Conservation (phyloP, 345 rosid species). For the Moricandia arvensis region DNA sequence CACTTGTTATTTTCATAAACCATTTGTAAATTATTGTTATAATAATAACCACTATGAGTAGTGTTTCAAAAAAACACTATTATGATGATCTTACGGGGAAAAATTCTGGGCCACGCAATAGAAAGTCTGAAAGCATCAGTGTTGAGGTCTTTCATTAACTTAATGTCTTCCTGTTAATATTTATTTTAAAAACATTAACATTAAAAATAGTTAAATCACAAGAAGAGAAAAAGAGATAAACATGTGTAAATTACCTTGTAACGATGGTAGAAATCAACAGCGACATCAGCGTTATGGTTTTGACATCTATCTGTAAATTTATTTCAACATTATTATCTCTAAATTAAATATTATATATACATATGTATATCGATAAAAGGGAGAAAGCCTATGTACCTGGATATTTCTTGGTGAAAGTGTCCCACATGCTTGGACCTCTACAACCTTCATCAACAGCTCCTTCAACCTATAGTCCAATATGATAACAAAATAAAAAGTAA, state of each 20-base stretch:
- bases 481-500: not conserved
- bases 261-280: constrained; percentile 47
- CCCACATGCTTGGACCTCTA: constrained; percentile 42
- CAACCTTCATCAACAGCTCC: constrained; percentile 37
- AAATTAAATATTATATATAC: not conserved
- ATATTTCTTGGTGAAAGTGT: constrained; percentile 17
- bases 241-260: constrained; percentile 36
- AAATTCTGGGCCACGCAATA: constrained; percentile 45
- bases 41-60: not conserved
- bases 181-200: not conserved
- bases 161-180: constrained; percentile 45
- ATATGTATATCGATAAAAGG: not conserved
- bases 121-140: constrained; percentile 47
- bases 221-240: not conserved
- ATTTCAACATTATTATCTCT: not conserved
- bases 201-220: not conserved
- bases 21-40: not conserved
- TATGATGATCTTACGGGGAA: constrained; percentile 39
- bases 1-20: not conserved
- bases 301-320: constrained; percentile 41
- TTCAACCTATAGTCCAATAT: constrained; percentile 19
- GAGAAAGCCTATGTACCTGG: not conserved
- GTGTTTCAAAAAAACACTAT: not conserved
- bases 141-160: constrained; percentile 38
- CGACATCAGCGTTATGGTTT: constrained; percentile 41